A percentile compares a stretch with the other conserved stretches of the same genome.
Evolutionary conservation across 768 basidiomycete genomes (phyloP).

Genomic region (Hygrocybe coccinea): DNA sequence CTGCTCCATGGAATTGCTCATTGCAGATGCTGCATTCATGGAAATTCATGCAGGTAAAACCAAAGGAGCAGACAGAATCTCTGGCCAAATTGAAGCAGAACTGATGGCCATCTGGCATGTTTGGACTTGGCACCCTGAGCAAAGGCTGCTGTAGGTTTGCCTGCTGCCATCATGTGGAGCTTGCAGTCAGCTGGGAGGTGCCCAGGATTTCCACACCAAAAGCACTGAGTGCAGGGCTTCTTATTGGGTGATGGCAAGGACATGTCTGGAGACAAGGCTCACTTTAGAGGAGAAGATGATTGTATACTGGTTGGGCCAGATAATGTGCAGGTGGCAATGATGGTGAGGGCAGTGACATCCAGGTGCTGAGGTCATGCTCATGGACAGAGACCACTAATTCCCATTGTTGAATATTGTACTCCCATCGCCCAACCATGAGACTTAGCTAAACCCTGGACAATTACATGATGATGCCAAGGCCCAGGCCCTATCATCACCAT

Average conservation of each 20-base stretch:
- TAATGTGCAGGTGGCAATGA: conserved; percentile 7
- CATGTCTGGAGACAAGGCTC: not conserved
- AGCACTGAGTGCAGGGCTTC: conserved; percentile 15
- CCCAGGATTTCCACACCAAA: conserved; percentile 32
- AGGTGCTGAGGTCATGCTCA: conserved; percentile 7
- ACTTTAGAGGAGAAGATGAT: not conserved
- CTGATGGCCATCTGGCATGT: conserved; percentile 15
- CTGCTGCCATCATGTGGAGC: conserved; percentile 19
- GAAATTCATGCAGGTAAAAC: conserved; percentile 18
- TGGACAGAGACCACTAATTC: conserved; percentile 13
- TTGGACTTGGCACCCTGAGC: conserved; percentile 16
- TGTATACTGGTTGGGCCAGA: not conserved
- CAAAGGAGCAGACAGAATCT: conserved; percentile 14
- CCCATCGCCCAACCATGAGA: not conserved
- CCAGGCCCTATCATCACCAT: not conserved
- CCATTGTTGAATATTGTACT: conserved; percentile 20
- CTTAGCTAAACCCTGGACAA: not conserved
- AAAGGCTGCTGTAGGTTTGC: conserved; percentile 15
- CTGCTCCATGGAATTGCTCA: conserved; percentile 25
- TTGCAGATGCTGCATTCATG: conserved; percentile 24
- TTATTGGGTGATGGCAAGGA: not conserved
- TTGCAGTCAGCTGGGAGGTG: too few relatives aligned
- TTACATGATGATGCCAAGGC: not conserved
- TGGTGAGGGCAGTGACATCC: conserved; percentile 3
- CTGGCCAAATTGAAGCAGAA: conserved; percentile 29